A percentile compares a stretch with the other conserved stretches of the same genome.
Evolutionary conservation across 441 rosid genomes (phyloP).

Genomic region (Croton laevigatus): DNA sequence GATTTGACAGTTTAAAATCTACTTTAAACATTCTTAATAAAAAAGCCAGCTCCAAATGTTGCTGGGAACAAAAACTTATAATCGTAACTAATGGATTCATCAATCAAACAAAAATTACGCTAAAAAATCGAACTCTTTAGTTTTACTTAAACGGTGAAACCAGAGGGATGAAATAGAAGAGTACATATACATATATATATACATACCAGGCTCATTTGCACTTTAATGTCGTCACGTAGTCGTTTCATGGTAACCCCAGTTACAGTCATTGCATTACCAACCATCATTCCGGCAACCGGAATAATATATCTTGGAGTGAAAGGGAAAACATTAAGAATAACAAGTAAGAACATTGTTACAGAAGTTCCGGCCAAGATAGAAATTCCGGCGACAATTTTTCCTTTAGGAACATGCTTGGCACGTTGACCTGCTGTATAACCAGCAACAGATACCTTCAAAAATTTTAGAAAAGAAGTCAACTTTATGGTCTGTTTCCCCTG

Average conservation of each 20-base stretch:
- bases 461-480: background rate
- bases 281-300: slow-evolving; percentile 93
- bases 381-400: slow-evolving; percentile 71
- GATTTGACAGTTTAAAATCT: too few species aligned
- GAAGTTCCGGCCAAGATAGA: slow-evolving; percentile 71
- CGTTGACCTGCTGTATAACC: slow-evolving; percentile 88
- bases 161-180: too few species aligned
- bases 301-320: slow-evolving; percentile 89
- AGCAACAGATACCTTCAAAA: slow-evolving; percentile 57
- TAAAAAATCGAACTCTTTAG: too few species aligned
- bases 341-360: slow-evolving; percentile 64
- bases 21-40: too few species aligned
- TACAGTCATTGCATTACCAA: slow-evolving; percentile 87
- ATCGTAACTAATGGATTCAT: too few species aligned
- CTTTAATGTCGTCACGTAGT: slow-evolving; percentile 77
- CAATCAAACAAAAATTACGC: too few species aligned
- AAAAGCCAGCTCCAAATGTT: too few species aligned
- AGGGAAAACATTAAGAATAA: slow-evolving; percentile 69
- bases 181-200: too few species aligned
- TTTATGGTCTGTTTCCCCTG: background rate
- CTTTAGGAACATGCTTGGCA: slow-evolving; percentile 75
- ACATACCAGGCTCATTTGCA: slow-evolving; percentile 58
- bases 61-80: too few species aligned
- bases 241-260: slow-evolving; percentile 88
- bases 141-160: too few species aligned